Evolutionary conservation across 768 basidiomycete species (phyloP).

Genomic region (Tulasnella calospora): DNA sequence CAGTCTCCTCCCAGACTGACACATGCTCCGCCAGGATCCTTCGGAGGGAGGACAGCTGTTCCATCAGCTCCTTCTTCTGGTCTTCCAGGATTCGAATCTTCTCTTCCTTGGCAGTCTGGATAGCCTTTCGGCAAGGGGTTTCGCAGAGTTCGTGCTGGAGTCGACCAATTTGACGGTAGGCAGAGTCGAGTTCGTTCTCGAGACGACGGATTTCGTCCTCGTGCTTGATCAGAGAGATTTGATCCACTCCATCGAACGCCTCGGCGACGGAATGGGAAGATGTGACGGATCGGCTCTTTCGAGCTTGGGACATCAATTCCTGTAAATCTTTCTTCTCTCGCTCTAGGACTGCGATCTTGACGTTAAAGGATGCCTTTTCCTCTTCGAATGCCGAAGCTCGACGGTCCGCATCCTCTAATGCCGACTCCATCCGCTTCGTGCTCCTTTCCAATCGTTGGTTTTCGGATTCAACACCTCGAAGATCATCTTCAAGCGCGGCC

Average conservation of each 20-base stretch:
- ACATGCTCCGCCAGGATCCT: constrained; percentile 23
- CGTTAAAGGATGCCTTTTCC: constrained; percentile 59
- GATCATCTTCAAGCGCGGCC: constrained; percentile 32
- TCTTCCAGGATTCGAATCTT: constrained; percentile 59
- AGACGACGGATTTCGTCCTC: constrained; percentile 44
- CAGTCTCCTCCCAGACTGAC: not conserved
- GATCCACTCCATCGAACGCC: not conserved
- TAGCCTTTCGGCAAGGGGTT: constrained; percentile 69
- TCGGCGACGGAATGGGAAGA: not conserved
- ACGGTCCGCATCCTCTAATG: constrained; percentile 66
- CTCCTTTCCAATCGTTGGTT: constrained; percentile 45
- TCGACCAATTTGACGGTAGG: constrained; percentile 68
- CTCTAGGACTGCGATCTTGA: constrained; percentile 6
- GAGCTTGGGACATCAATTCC: constrained; percentile 21
- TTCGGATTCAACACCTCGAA: constrained; percentile 48
- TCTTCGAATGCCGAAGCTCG: constrained; percentile 58
- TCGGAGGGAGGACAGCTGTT: constrained; percentile 47
- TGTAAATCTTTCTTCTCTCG: constrained; percentile 34
- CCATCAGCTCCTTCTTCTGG: constrained; percentile 62
- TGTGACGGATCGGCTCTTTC: not conserved
- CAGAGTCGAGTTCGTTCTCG: constrained; percentile 71
- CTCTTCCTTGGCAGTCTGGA: constrained; percentile 69
- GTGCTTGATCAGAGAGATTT: constrained; percentile 17
- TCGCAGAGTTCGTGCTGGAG: constrained; percentile 62
- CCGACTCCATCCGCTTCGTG: constrained; percentile 65